Percentiles rank a stretch among this genome's conserved stretches.
Evolutionary conservation across 148 eudicot genomes (phyloP).

Genomic region (Amaranthus palmeri): DNA sequence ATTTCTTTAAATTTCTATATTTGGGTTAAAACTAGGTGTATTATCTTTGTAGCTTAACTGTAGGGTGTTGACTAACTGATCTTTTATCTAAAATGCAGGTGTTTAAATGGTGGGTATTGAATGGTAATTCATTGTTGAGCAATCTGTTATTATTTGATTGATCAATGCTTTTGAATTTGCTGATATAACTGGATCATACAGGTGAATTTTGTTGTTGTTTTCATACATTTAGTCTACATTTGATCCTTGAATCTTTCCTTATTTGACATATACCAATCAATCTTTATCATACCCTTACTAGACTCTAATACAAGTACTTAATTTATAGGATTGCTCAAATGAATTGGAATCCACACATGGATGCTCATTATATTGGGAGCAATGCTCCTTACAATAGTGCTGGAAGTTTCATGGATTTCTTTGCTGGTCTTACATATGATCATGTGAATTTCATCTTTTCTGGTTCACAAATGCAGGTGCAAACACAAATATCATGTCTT

Average conservation of each 20-base stretch:
- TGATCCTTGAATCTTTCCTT: too few relatives aligned
- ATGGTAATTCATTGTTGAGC: conserved; percentile 12
- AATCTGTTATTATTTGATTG: conserved; percentile 15
- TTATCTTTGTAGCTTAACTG: neutral
- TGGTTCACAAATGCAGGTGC: conserved; percentile 69
- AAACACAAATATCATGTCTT: neutral
- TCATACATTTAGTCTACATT: neutral
- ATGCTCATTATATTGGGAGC: conserved; percentile 43
- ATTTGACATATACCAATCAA: too few relatives aligned
- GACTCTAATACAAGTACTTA: too few relatives aligned
- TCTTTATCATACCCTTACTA: too few relatives aligned
- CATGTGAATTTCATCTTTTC: conserved; percentile 93
- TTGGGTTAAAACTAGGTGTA: too few relatives aligned
- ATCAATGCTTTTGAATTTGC: conserved; percentile 19
- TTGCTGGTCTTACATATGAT: conserved; percentile 88
- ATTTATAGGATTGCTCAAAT: conserved; percentile 34
- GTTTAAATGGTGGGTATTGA: conserved; percentile 2
- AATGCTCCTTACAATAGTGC: conserved; percentile 58
- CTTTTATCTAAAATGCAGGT: conserved; percentile 15
- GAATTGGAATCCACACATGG: conserved; percentile 68
- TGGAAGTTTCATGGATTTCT: conserved; percentile 85
- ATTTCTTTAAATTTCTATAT: too few relatives aligned
- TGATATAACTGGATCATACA: conserved; percentile 20
- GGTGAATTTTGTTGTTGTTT: conserved; percentile 6
- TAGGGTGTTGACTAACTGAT: neutral